Percentiles rank a stretch among this genome's conserved stretches.
phyloP scores from a whole-genome alignment of 2,329 filamentous ascomycete species.

The Ascocoryne sarcoides region DNA sequence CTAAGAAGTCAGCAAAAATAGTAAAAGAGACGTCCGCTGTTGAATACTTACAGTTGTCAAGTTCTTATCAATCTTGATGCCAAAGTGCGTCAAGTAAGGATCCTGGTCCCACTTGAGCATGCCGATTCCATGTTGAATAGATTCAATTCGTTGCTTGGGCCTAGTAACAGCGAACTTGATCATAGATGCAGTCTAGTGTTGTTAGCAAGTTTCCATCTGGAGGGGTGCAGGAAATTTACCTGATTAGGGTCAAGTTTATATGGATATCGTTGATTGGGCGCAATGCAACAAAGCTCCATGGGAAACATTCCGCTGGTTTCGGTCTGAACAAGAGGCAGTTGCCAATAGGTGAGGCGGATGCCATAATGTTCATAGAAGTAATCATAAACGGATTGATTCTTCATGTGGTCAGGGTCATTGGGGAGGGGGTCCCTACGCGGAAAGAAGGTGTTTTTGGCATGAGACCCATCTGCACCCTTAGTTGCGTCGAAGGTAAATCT shows the following conservation, averaged over 20 bases:
- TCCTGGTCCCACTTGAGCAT: constrained; percentile 63
- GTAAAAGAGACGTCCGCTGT: constrained; percentile 1
- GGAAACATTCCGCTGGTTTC: constrained; percentile 47
- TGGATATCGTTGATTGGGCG: constrained; percentile 49
- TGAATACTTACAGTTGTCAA: constrained; percentile 44
- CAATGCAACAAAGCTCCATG: constrained; percentile 48
- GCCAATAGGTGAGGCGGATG: constrained; percentile 36
- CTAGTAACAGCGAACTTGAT: constrained; percentile 86
- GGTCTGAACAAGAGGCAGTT: constrained; percentile 50
- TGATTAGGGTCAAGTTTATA: constrained; percentile 50
- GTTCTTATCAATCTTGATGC: constrained; percentile 55
- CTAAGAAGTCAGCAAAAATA: no score
- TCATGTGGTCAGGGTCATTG: constrained; percentile 30
- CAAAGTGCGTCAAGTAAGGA: constrained; percentile 61
- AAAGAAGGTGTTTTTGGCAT: constrained; percentile 48
- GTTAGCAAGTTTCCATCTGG: constrained; percentile 2
- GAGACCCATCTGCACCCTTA: constrained; percentile 38
- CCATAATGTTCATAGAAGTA: constrained; percentile 51
- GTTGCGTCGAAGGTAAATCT: constrained; percentile 36
- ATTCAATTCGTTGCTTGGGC: constrained; percentile 56
- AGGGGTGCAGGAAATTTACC: constrained; percentile 19
- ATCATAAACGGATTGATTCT: constrained; percentile 35
- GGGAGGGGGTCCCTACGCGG: constrained; percentile 35
- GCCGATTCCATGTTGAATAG: constrained; percentile 59
- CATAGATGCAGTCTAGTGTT: constrained; percentile 67